Evolutionary conservation across 495 filamentous ascomycete species (phyloP), one percentile per base, ranked within the genome.

Genomic region (Aspergillus diversus): DNA sequence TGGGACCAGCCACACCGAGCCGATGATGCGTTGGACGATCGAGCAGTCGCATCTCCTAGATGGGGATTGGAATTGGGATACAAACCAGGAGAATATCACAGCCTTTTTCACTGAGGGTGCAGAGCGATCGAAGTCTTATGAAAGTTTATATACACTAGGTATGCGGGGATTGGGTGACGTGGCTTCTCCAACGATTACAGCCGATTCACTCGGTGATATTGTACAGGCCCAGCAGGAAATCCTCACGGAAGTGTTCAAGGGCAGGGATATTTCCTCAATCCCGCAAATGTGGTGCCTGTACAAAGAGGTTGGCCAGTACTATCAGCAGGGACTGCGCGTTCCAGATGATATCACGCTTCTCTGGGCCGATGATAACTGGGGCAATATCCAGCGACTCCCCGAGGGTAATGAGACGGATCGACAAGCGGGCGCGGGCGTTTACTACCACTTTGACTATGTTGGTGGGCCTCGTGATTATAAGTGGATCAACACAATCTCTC

Each of bases 331-430:
- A 4, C 79, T 92, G 55, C 73, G 75, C 5, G 87, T 91, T 5
- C 88, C 88, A 2, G 90, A 93, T 43, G 84, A 91, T 64, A 81
- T 93, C 51, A 92, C 89, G 1, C 76, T 93, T 33, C 73, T 92
- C 9, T 92, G 87, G 83, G 81, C 89, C 0, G 90, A 93, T 71
- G 90, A 93, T 69, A 92, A 92, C 72, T 90, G 82, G 82, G 88
- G 88, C 8, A 88, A 90, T 70, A 74, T 90, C 34, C 83, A 86
- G 15, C 77, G 88, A 53, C 81, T 92, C 48, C 90, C 90, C 7
- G 68, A 88, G 31, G 77, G 63, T 0, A 81, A 86, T 64, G 89
- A 92, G 75, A 86, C 80, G 0, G 66, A 69, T n/a, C 77, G 89
- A 47, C 60, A 76, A 11, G 89, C 86, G 31, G 87, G 89, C 11